phyloP scores from a whole-genome alignment of 768 basidiomycete genomes.

The Boletus reticulatus region DNA sequence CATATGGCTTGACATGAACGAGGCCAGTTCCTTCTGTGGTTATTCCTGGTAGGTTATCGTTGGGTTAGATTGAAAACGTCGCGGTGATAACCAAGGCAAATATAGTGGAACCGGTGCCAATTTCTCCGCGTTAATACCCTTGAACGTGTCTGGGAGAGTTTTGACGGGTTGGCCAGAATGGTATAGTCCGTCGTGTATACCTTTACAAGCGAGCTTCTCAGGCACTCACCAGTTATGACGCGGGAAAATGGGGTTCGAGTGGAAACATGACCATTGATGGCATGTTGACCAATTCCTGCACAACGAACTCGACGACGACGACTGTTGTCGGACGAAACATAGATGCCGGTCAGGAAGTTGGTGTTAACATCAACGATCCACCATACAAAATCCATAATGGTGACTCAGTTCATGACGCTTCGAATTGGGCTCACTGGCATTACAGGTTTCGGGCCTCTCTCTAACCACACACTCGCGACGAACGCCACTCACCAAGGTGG shows the following conservation, averaged over 20 bases:
- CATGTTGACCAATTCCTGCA: constrained; percentile 45
- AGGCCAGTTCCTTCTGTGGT: constrained; percentile 58
- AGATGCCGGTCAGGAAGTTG: constrained; percentile 44
- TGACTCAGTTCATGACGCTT: constrained; percentile 18
- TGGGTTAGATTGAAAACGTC: too few relatives aligned
- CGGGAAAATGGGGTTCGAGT: constrained; percentile 58
- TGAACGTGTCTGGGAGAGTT: constrained; percentile 1
- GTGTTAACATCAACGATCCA: constrained; percentile 51
- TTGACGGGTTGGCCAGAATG: constrained; percentile 53
- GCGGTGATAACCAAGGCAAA: neutral
- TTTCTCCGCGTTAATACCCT: constrained; percentile 42
- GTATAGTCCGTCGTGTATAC: constrained; percentile 26
- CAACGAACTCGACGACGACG: constrained; percentile 6
- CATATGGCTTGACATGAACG: constrained; percentile 72
- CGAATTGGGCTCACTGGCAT: neutral
- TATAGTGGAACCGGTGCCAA: constrained; percentile 49
- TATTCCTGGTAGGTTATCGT: constrained; percentile 45
- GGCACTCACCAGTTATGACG: constrained; percentile 55
- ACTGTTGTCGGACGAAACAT: constrained; percentile 38
- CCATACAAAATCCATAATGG: constrained; percentile 73
- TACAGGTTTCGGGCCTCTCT: constrained; percentile 50
- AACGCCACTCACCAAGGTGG: constrained; percentile 69
- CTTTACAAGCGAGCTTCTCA: neutral
- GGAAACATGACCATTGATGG: constrained; percentile 73
- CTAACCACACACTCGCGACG: constrained; percentile 54